These are phyloP conservation scores for Aspergillus panamensis DNA, from an alignment of 495 filamentous ascomycete genomes.

Conservation along the genomic window DNA sequence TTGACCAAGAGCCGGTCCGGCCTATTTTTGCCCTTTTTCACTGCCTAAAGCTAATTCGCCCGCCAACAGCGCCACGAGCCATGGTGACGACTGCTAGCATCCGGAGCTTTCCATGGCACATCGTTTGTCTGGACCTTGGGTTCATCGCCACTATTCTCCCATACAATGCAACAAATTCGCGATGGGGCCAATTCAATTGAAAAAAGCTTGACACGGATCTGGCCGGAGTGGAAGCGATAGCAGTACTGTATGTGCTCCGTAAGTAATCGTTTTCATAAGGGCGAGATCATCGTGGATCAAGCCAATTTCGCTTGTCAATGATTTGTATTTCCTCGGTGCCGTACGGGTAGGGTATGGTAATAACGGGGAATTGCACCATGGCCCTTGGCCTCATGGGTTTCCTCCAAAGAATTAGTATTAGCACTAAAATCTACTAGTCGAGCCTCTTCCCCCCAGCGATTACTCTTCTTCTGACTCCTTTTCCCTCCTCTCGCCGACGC, in stretches of 20 bases:
- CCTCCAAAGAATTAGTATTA: background rate
- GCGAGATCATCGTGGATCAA: too few species aligned
- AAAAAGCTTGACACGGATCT: too few species aligned
- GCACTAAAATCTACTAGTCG: background rate
- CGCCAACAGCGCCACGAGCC: background rate
- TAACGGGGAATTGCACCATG: background rate
- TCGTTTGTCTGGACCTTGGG: background rate
- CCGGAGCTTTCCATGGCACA: background rate
- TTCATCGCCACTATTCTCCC: background rate
- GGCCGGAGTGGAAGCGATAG: too few species aligned
- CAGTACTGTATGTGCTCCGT: too few species aligned
- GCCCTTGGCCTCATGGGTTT: background rate
- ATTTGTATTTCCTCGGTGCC: too few species aligned
- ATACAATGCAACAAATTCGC: background rate
- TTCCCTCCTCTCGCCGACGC: background rate
- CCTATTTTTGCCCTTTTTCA: background rate
- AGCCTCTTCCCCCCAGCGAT: background rate
- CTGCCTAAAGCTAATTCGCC: background rate
- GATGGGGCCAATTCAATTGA: too few species aligned
- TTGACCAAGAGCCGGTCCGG: background rate
- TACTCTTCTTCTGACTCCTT: background rate
- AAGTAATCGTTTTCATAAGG: too few species aligned
- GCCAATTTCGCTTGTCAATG: too few species aligned
- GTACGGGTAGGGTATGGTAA: too few species aligned
- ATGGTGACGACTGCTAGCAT: background rate